These are phyloP conservation scores for Candida lessepsii DNA, from an alignment of 805 yeast species.

Conservation along the genomic window DNA sequence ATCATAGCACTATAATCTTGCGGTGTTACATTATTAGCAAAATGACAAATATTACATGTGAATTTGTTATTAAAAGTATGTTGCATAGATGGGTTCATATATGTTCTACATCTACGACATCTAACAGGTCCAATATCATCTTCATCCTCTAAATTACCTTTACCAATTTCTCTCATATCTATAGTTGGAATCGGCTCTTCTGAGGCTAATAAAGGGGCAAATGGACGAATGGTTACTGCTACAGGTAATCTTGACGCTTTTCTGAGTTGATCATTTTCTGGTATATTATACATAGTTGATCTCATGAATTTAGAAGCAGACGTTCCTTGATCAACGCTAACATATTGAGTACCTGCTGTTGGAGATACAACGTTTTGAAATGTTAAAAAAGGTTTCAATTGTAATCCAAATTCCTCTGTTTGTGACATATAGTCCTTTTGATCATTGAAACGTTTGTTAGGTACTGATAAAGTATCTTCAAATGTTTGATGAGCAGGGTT, in stretches of 20 bases:
- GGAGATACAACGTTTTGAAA: conserved; percentile 83
- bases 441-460: conserved; percentile 19
- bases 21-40: conserved; percentile 64
- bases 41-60: conserved; percentile 84
- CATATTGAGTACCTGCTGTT: conserved; percentile 67
- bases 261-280: conserved; percentile 68
- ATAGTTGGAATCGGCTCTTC: conserved; percentile 67
- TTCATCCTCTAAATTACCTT: conserved; percentile 20
- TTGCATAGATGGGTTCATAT: conserved; percentile 80
- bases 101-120: conserved; percentile 89
- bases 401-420: conserved; percentile 28
- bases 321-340: conserved; percentile 77
- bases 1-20: conserved; percentile 62
- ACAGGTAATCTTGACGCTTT: conserved; percentile 73
- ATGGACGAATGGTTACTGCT: conserved; percentile 79
- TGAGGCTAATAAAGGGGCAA: conserved; percentile 56
- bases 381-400: conserved; percentile 56
- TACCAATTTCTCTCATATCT: conserved; percentile 49
- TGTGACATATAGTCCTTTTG: conserved; percentile 26
- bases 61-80: conserved; percentile 61
- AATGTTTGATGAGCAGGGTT: not conserved
- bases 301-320: conserved; percentile 79
- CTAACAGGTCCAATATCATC: conserved; percentile 71
- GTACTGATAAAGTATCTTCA: conserved; percentile 15
- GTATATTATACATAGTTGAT: conserved; percentile 78